Conservation (phyloP, 2,329 filamentous ascomycete species). For the Biscogniauxia mediterranea region DNA sequence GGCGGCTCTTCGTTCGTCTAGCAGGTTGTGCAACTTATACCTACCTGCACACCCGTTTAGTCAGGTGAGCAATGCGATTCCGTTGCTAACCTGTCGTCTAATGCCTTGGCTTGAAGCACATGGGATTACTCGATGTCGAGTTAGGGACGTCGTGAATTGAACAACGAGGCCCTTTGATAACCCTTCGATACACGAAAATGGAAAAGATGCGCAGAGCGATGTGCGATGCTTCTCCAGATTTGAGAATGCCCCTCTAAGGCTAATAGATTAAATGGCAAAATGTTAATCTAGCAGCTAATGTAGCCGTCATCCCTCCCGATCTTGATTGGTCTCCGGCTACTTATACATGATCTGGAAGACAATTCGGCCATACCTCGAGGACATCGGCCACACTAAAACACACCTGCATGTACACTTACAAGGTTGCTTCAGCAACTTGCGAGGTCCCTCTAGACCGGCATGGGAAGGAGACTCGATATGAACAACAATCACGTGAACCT, state of each 20-base stretch:
- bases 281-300: slow-evolving; percentile 24
- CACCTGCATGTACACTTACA: slow-evolving; percentile 6
- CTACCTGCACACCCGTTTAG: slow-evolving; percentile 11
- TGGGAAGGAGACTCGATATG: slow-evolving; percentile 13
- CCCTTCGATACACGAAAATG: slow-evolving; percentile 14
- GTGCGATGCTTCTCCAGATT: slow-evolving; percentile 19
- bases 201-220: slow-evolving; percentile 22
- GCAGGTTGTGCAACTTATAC: not conserved
- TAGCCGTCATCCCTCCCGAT: slow-evolving; percentile 11
- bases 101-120: not conserved
- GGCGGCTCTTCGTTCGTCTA: not conserved
- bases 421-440: not conserved
- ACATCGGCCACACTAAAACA: slow-evolving; percentile 11
- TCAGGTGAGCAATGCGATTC: slow-evolving; percentile 9
- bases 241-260: slow-evolving; percentile 10
- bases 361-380: slow-evolving; percentile 18
- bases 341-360: slow-evolving; percentile 15
- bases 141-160: slow-evolving; percentile 18
- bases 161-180: slow-evolving; percentile 14
- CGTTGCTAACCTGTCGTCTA: not conserved
- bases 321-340: slow-evolving; percentile 15
- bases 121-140: not conserved
- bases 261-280: slow-evolving; percentile 25
- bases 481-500: slow-evolving; percentile 19
- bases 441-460: not conserved